These are phyloP conservation scores for Sporothrix humicola DNA, from an alignment of 2,329 filamentous ascomycete genomes.

Conservation along the genomic window DNA sequence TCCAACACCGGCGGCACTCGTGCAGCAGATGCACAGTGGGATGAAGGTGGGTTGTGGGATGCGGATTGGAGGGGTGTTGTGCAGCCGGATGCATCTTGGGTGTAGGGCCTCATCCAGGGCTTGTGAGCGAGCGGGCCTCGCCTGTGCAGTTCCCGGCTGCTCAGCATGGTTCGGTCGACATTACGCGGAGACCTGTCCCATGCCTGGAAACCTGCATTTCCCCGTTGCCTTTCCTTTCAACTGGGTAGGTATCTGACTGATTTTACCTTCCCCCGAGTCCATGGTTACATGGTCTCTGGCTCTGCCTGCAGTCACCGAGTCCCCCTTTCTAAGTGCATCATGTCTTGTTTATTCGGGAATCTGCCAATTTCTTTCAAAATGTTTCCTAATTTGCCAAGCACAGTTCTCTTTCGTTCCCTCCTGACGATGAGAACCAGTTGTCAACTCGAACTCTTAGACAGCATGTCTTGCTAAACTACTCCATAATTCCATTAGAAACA, in stretches of 20 bases:
- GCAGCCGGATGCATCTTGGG: conserved; percentile 16
- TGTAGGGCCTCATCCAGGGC: not conserved
- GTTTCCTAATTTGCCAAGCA: conserved; percentile 2
- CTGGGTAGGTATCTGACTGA: no score
- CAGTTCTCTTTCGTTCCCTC: not conserved
- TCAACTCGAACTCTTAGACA: not conserved
- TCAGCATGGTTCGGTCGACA: not conserved
- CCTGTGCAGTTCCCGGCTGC: not conserved
- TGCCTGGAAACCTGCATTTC: not conserved
- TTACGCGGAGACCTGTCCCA: not conserved
- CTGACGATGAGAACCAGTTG: conserved; percentile 1
- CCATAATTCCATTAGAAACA: not conserved
- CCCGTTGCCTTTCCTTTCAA: not conserved
- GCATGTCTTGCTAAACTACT: not conserved
- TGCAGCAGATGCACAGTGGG: not conserved
- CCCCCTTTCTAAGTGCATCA: conserved; percentile 5
- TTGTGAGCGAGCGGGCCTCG: not conserved
- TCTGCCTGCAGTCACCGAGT: not conserved
- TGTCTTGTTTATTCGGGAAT: conserved; percentile 10
- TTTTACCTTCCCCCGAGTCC: conserved; percentile 10
- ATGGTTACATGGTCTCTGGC: conserved; percentile 26
- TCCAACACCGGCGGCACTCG: not conserved
- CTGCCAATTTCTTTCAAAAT: conserved; percentile 6
- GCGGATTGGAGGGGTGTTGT: conserved; percentile 18
- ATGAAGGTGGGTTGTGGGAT: not conserved